Evolutionary conservation across 2,329 filamentous ascomycete species (phyloP), one percentile per base, ranked within the genome.

Genomic region (Neonectria hederae): DNA sequence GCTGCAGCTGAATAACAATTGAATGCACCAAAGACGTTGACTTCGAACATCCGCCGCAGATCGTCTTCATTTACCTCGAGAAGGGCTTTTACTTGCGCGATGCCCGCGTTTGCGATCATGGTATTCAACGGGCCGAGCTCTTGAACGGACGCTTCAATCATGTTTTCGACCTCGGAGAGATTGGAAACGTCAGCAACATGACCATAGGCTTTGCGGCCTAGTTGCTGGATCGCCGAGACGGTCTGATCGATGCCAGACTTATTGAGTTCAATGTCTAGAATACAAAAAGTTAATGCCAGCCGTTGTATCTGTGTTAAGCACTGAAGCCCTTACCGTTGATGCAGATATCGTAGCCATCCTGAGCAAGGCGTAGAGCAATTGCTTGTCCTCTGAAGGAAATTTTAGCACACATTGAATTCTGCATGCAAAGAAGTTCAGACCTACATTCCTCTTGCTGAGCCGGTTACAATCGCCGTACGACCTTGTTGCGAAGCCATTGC

Each of bases 1-100:
- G 89, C 89, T 0, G 88, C 89, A 3, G 84, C 82, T 6, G 83
- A 81, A 69, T 90, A 90, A 77, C 87, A 91, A 70, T 91, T 87
- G 70, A 88, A 89, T 0, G 90, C 83, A 5, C 90, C 90, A 52
- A 82, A 83, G 24, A 92, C 86, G 66, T 92, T 92, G 60, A 92
- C 83, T 22, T 84, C 82, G 69, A 91, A 87, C 82, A 91, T 88
- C 21, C 80, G 79, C 30, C 82, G 77, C 48, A 90, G 80, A 60
- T 90, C 87, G 3, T 84, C 79, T 53, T 87, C 83, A 0, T 84
- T 85, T 2, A 89, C 69, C 3, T 89, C 85, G 0, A 91, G 80
- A 0, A 88, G 71, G 0, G 79, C 69, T 66, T 87, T 86, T 6
- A 89, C 84, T 66, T 89, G 86, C 0, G 84, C 83, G 45, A 90